Conservation (phyloP, 2,329 filamentous ascomycete species). For the Emericellopsis atlantica region DNA sequence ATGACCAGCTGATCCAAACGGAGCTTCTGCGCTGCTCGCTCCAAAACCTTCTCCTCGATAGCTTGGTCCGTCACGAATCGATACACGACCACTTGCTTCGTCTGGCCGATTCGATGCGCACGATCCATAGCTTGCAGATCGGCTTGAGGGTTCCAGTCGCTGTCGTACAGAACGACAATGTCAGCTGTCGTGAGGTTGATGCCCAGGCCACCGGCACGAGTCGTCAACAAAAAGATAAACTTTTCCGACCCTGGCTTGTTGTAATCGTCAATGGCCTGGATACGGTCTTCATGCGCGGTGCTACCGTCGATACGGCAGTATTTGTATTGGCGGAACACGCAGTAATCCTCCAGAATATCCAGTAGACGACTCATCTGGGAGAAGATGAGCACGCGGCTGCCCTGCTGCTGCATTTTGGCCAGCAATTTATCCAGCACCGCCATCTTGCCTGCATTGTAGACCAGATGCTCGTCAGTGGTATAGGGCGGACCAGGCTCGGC, state of each 20-base stretch:
- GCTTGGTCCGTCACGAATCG: conserved; percentile 96
- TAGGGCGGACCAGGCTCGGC: conserved; percentile 95
- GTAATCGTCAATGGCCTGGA: conserved; percentile 95
- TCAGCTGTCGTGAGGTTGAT: conserved; percentile 95
- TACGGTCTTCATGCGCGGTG: conserved; percentile 94
- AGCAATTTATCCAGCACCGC: conserved; percentile 88
- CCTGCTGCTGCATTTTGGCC: conserved; percentile 68
- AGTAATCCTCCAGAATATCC: conserved; percentile 97
- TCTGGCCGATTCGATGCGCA: conserved; percentile 96
- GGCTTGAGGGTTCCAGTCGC: conserved; percentile 97
- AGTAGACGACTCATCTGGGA: conserved; percentile 97
- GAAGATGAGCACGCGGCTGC: conserved; percentile 94
- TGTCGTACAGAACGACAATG: conserved; percentile 93
- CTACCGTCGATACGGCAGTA: conserved; percentile 97
- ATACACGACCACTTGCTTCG: conserved; percentile 94
- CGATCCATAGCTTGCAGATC: conserved; percentile 98
- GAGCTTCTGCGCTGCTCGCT: conserved; percentile 91
- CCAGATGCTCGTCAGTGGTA: conserved; percentile 91
- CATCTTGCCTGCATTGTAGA: conserved; percentile 96
- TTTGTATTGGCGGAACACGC: conserved; percentile 85
- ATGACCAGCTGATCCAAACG: conserved; percentile 95
- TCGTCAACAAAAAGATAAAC: conserved; percentile 91
- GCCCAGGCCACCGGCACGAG: conserved; percentile 85
- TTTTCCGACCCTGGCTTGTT: conserved; percentile 93
- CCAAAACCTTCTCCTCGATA: conserved; percentile 95